A percentile compares a stretch with the other conserved stretches of the same genome.
Conservation (phyloP, 164 flowering plant species). For the Vitis riparia region DNA sequence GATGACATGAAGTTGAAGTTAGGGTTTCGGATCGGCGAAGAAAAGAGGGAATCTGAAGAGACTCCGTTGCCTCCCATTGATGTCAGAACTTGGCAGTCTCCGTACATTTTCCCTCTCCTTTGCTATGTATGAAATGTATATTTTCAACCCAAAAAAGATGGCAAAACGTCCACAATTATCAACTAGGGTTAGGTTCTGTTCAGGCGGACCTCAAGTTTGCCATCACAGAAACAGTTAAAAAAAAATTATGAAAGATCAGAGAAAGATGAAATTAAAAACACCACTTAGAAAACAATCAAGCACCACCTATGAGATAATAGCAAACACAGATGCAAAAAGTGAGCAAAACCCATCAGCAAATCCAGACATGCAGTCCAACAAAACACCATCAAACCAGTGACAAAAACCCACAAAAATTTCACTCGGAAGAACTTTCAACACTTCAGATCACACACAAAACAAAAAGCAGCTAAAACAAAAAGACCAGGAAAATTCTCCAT, state of each 20-base stretch:
- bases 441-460: not conserved
- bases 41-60: conserved; percentile 44
- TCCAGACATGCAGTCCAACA: too few species aligned
- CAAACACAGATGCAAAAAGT: not conserved
- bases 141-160: too few species aligned
- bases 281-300: not conserved
- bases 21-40: conserved; percentile 71
- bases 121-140: not conserved
- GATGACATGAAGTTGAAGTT: conserved; percentile 68
- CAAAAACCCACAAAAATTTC: too few species aligned
- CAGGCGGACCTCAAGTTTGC: not conserved
- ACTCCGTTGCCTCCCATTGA: conserved; percentile 61
- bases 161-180: too few species aligned
- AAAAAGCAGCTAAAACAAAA: not conserved
- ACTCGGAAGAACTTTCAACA: too few species aligned
- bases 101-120: conserved; percentile 52
- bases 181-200: not conserved
- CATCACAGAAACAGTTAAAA: not conserved
- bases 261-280: not conserved
- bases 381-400: too few species aligned
- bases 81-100: conserved; percentile 85
- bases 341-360: too few species aligned
- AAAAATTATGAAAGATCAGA: not conserved
- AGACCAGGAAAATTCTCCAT: not conserved
- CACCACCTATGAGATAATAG: not conserved